Evolutionary conservation across 2,329 filamentous ascomycete species (phyloP), one percentile per base, ranked within the genome.

Genomic region (Ceratocystis albifundus): DNA sequence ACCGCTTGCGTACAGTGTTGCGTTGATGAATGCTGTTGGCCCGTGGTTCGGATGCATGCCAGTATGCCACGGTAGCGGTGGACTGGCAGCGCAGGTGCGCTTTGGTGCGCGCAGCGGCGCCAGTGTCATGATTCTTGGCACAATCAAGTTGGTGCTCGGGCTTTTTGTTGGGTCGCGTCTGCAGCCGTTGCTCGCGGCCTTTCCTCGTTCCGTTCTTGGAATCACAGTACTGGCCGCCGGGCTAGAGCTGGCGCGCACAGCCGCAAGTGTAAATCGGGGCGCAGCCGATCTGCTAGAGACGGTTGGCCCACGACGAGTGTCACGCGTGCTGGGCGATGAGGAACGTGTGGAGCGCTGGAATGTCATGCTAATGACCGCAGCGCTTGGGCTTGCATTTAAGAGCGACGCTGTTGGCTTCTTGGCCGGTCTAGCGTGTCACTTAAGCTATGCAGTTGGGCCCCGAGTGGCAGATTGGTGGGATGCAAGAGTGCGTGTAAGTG

Each of bases 41-140:
- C 92, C 89, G 71, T 96, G 90, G 89, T 95, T 96, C 71, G 92
- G 92, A 61, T 88, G 88, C 4, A 97, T 96, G 94, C 94, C 93
- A 2, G 86, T 94, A 3, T 97, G 94, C 73, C 94, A 97, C 73
- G 93, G 93, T 4, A 90, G 90, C 0, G 93, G 93, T 1, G 93
- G 93, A 0, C 79, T 97, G 0, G 94, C 94, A 4, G 94, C 88
- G 0, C 93, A 97, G 74, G 90, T 90, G 74, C 85, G 90, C 3
- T 97, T 97, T 71, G 93, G 93, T 0, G 92, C 93, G 3, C 86
- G 93, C 61, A 95, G 89, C 68, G 93, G 93, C 8, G 85, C 90
- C 0, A 91, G 88, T 71, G 82, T 96, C 69, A 84, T 96, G 65
- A 73, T 96, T 28, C 82, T 97, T 0, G 93, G 93, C 0, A 59